Evolutionary conservation across 225 moss, liverwort and hornwort genomes (phyloP).

Genomic region (Polytrichum formosum): DNA sequence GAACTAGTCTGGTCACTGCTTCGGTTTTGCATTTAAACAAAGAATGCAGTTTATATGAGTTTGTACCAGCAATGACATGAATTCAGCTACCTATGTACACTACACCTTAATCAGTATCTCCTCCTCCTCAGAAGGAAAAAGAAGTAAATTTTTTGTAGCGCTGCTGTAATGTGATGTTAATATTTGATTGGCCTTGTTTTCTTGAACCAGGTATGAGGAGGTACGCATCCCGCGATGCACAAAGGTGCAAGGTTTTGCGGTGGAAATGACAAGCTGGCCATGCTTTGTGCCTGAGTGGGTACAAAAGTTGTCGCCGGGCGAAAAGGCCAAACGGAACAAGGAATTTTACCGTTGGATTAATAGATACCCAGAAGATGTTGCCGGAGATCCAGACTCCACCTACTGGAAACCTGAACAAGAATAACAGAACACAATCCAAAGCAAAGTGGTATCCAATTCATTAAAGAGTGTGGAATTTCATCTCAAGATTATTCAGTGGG

Average conservation of each 20-base stretch:
- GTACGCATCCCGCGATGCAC: conserved; percentile 34
- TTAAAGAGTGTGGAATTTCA: too few relatives aligned
- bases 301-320: conserved; percentile 21
- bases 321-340: conserved; percentile 11
- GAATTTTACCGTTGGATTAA: conserved; percentile 35
- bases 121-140: too few relatives aligned
- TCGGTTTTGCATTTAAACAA: too few relatives aligned
- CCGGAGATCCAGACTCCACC: conserved; percentile 29
- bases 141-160: too few relatives aligned
- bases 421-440: too few relatives aligned
- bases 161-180: background rate
- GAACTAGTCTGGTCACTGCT: too few relatives aligned
- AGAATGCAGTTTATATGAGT: too few relatives aligned
- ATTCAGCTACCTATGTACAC: too few relatives aligned
- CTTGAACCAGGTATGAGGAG: conserved; percentile 32
- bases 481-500: too few relatives aligned
- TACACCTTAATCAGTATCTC: too few relatives aligned
- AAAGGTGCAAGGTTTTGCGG: conserved; percentile 34
- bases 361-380: conserved; percentile 24
- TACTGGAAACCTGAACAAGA: conserved; percentile 33
- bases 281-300: conserved; percentile 27
- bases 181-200: background rate
- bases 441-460: too few relatives aligned
- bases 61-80: too few relatives aligned
- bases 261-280: conserved; percentile 32